Evolutionary conservation across 2,329 filamentous ascomycete genomes (phyloP).

Genomic region (Hymenotorrendiella dingleyae): DNA sequence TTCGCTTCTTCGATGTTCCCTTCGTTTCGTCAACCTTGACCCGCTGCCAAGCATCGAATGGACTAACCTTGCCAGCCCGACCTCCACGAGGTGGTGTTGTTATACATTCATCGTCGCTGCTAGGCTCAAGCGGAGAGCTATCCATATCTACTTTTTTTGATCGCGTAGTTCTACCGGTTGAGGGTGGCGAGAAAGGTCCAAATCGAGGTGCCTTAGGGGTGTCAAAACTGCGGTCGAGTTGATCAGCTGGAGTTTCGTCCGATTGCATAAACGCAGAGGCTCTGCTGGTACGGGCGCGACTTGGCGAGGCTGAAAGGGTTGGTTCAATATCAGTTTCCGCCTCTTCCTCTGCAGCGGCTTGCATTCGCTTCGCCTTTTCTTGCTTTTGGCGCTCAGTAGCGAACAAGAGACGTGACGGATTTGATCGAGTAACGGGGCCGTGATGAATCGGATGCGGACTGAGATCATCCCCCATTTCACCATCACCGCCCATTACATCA

Average conservation of each 20-base stretch:
- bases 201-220: slow-evolving; percentile 53
- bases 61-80: slow-evolving; percentile 26
- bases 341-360: slow-evolving; percentile 50
- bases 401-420: slow-evolving; percentile 70
- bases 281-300: background rate
- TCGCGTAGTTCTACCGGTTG: slow-evolving; percentile 55
- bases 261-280: slow-evolving; percentile 1
- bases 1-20: slow-evolving; percentile 7
- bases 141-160: slow-evolving; percentile 40
- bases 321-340: slow-evolving; percentile 43
- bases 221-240: slow-evolving; percentile 31
- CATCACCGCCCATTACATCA: slow-evolving; percentile 26
- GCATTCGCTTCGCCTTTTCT: slow-evolving; percentile 54
- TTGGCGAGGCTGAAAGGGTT: slow-evolving; percentile 9
- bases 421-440: slow-evolving; percentile 57
- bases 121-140: slow-evolving; percentile 33
- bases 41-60: slow-evolving; percentile 64
- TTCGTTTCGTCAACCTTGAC: slow-evolving; percentile 44
- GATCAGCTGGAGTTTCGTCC: slow-evolving; percentile 25
- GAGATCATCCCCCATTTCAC: slow-evolving; percentile 4
- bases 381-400: slow-evolving; percentile 39
- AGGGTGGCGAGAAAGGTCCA: slow-evolving; percentile 56
- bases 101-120: slow-evolving; percentile 13
- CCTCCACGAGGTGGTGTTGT: slow-evolving; percentile 31
- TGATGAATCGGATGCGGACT: slow-evolving; percentile 13